phyloP scores from a whole-genome alignment of 2,329 filamentous ascomycete species.

The Penicillium sp. region DNA sequence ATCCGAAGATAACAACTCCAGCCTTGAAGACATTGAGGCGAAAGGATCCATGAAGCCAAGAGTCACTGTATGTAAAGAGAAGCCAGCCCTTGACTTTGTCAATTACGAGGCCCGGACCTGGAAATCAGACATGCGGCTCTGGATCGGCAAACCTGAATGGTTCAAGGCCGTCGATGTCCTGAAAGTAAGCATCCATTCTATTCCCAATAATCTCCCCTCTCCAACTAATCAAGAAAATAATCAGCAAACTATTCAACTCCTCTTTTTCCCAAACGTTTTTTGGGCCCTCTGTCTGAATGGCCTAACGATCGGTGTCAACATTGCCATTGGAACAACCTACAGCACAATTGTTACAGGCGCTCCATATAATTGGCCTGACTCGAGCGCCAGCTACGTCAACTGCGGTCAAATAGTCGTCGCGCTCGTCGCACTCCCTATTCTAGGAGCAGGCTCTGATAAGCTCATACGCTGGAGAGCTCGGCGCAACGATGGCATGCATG shows the following conservation, averaged over 20 bases:
- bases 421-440: constrained; percentile 38
- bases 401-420: constrained; percentile 42
- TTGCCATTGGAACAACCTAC: constrained; percentile 46
- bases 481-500: constrained; percentile 40
- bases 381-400: constrained; percentile 38
- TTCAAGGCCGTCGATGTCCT: constrained; percentile 21
- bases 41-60: constrained; percentile 16
- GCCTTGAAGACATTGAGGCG: constrained; percentile 6
- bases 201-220: neutral
- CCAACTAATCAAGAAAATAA: neutral
- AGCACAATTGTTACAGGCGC: constrained; percentile 34
- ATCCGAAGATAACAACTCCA: constrained; percentile 10
- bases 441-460: constrained; percentile 42
- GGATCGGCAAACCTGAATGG: constrained; percentile 43
- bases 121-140: constrained; percentile 39
- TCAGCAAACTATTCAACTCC: constrained; percentile 31
- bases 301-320: constrained; percentile 41
- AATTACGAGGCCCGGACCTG: constrained; percentile 39
- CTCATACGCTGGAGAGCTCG: constrained; percentile 37
- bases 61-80: constrained; percentile 11
- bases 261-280: constrained; percentile 44
- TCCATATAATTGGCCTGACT: constrained; percentile 41
- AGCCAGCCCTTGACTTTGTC: constrained; percentile 34
- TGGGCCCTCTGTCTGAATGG: constrained; percentile 45
- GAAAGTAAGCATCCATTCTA: constrained; percentile 7